phyloP scores from a whole-genome alignment of 352 stramenopile species.

The Phytophthora kernoviae region DNA sequence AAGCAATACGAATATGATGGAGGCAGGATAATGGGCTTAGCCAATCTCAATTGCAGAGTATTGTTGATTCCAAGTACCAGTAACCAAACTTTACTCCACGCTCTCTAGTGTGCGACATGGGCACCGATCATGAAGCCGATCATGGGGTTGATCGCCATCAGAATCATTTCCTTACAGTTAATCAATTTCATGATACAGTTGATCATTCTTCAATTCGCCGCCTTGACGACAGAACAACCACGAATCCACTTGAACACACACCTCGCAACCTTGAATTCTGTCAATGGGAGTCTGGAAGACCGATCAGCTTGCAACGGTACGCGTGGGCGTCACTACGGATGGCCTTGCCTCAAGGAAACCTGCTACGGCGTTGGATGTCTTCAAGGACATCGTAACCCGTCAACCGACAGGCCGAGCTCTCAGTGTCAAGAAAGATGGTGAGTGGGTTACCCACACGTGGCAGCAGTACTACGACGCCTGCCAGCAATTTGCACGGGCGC shows the following conservation, averaged over 20 bases:
- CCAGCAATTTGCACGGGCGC: constrained; percentile 68
- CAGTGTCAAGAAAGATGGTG: constrained; percentile 42
- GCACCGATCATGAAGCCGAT: no score
- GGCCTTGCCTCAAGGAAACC: constrained; percentile 36
- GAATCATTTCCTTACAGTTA: no score
- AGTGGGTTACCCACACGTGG: constrained; percentile 67
- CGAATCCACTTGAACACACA: no score
- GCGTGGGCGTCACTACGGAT: constrained; percentile 10
- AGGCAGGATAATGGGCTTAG: no score
- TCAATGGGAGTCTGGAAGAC: constrained; percentile 31
- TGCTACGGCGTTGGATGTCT: constrained; percentile 40
- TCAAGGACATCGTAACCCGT: constrained; percentile 39
- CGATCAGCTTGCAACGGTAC: constrained; percentile 24
- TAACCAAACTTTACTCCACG: no score
- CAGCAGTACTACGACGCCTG: constrained; percentile 79
- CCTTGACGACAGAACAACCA: background rate
- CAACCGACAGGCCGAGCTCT: constrained; percentile 38
- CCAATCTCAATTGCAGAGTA: no score
- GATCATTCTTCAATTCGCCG: constrained; percentile 20
- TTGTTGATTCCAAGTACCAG: no score
- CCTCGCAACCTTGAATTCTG: background rate
- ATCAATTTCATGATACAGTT: no score
- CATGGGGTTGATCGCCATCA: no score
- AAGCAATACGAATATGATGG: no score
- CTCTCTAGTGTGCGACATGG: no score